A percentile compares a stretch with the other conserved stretches of the same genome.
Evolutionary conservation across 352 stramenopile genomes (phyloP).

Genomic region (Phytophthora sojae): DNA sequence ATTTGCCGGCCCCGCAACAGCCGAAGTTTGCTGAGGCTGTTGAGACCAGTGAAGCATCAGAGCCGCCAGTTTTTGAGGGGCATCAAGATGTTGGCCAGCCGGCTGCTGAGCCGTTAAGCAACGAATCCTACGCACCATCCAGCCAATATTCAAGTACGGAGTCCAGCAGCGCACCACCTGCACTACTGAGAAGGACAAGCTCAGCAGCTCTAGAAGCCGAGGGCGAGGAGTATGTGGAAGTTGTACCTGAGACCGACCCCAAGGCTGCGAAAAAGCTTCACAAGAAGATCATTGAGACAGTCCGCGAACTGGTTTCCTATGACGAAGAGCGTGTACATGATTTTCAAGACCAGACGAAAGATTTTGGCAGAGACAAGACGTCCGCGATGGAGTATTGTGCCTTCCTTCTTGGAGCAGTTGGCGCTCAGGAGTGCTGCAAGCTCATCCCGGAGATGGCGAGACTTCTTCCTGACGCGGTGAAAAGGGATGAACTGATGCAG

Average conservation of each 20-base stretch:
- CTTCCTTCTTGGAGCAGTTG: constrained; percentile 75
- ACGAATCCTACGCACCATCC: constrained; percentile 16
- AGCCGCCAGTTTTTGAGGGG: constrained; percentile 13
- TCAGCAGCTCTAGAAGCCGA: constrained; percentile 50
- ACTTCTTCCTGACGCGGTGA: constrained; percentile 71
- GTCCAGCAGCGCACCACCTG: constrained; percentile 11
- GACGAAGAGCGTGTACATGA: constrained; percentile 81
- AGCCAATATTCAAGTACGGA: constrained; percentile 33
- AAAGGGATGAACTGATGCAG: constrained; percentile 67
- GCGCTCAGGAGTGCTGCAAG: constrained; percentile 72
- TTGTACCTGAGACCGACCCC: constrained; percentile 62
- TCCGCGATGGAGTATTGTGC: constrained; percentile 81
- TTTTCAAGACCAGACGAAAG: constrained; percentile 82
- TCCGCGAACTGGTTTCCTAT: constrained; percentile 64
- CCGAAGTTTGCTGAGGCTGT: constrained; percentile 25
- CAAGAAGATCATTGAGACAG: constrained; percentile 72
- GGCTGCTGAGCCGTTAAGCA: constrained; percentile 24
- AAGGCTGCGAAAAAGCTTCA: constrained; percentile 75
- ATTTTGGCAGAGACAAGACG: constrained; percentile 76
- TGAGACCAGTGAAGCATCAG: constrained; percentile 8
- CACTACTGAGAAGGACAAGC: constrained; percentile 34
- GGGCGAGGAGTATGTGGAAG: constrained; percentile 60
- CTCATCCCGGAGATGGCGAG: constrained; percentile 78
- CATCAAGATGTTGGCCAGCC: constrained; percentile 14
- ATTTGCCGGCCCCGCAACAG: neutral